Evolutionary conservation across 257 asterid species (phyloP), one percentile per base, ranked within the genome.

Genomic region (Lavandula angustifolia): DNA sequence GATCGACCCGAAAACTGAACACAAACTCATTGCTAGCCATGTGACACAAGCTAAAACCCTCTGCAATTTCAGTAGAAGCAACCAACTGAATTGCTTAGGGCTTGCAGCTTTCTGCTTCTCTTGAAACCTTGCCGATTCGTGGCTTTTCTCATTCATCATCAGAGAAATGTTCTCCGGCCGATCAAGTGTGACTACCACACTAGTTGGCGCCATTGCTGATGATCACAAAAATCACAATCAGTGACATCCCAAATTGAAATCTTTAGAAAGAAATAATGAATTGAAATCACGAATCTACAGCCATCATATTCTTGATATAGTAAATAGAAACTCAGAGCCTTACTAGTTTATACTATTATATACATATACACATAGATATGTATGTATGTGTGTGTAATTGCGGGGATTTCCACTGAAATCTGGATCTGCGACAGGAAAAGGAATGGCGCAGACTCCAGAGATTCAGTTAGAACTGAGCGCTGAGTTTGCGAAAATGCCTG

Each of bases 131-230:
- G 67, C 32, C 6, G 80, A 69, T 13, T 37, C 71, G 0, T 80
- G 47, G 51, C 59, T 53, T 35, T 74, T 42, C 4, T 74, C 80
- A 35, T 79, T 79, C 54, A 82, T 56, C 18, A 85, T 75, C n/a
- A 87, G 17, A 9, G 89, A 75, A 3, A 82, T 78, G 41, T 76
- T 81, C 42, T 74, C 80, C 1, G 91, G 80, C 73, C 78, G 82
- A 51, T 89, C 95, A 0, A 89, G 83, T 5, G 88, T 84, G n/a
- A 89, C 81, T n/a, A 81, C 94, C 18, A 86, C 87, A 9, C 94
- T 84, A 68, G 64, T 78, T 9, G 97, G 89, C 14, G 94, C 89
- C 97, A 89, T 89, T 62, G 76, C 31, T 14, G n/a, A 41, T 58
- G 6, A 27, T 14, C 54, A 9, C 18, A 51, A 9, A 22, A 43